phyloP scores from a whole-genome alignment of 1,284 basidiomycete species.

The Ustilago curta region DNA sequence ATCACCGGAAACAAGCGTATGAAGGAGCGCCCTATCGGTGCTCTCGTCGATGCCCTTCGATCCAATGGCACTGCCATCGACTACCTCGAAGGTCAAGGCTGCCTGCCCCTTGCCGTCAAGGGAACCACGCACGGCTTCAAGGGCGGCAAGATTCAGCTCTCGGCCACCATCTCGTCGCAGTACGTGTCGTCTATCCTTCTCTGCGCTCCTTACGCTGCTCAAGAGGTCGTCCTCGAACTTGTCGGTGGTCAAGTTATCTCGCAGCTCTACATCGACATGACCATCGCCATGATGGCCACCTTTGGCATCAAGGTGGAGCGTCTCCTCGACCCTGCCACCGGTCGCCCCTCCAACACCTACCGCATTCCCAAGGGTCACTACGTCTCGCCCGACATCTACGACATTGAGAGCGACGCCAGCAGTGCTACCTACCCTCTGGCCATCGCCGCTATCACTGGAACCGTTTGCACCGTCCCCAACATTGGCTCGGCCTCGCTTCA shows the following conservation, averaged over 20 bases:
- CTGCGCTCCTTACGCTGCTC: constrained; percentile 90
- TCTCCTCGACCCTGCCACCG: constrained; percentile 76
- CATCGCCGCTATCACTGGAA: constrained; percentile 94
- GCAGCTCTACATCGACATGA: constrained; percentile 99
- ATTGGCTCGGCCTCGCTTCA: constrained; percentile 92
- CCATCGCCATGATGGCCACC: constrained; percentile 95
- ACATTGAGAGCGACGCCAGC: constrained; percentile 94
- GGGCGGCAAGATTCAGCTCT: constrained; percentile 86
- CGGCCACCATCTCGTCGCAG: constrained; percentile 95
- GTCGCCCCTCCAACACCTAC: constrained; percentile 79
- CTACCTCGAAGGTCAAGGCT: constrained; percentile 84
- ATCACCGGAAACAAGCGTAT: constrained; percentile 98
- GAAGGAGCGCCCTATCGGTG: constrained; percentile 95
- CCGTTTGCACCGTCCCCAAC: constrained; percentile 89
- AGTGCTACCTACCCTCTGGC: constrained; percentile 97
- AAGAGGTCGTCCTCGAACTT: constrained; percentile 87
- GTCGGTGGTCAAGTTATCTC: constrained; percentile 94
- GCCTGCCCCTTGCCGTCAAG: constrained; percentile 85
- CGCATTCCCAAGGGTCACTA: constrained; percentile 87
- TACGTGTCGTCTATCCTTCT: constrained; percentile 97
- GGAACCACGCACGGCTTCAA: constrained; percentile 77
- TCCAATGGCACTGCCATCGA: constrained; percentile 83
- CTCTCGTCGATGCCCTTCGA: constrained; percentile 90
- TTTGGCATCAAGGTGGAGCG: constrained; percentile 87
- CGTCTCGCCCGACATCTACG: constrained; percentile 80